Base-by-base conservation (phyloP, 208 protist species). In the Naegleria lovaniensis region DNA sequence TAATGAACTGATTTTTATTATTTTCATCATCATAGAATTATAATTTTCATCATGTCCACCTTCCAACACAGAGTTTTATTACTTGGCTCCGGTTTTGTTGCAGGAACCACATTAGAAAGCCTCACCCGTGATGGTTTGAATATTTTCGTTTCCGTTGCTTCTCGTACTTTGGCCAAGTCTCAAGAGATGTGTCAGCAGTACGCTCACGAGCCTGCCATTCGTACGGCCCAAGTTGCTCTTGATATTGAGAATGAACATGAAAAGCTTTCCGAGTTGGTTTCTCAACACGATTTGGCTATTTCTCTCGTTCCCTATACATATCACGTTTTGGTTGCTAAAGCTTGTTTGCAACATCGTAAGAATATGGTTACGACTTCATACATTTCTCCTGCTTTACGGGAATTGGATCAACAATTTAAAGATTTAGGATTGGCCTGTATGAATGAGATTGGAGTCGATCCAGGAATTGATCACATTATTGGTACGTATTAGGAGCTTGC, bases 401-500 rank as follows among this genome's bases (percentile, higher is more conserved):
- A 58, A 48, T 91, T 96, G 2, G 39, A 95, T 16, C 51, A 90
- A 48, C 55, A 94, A 52, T 94, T 93, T 13, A 88, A 91, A 58
- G 90, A 91, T 29, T 90, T 43, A 0, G 92, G 92, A 55, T 22
- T 97, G 16, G 92, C 91, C 6, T 84, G 96, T 25, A 86, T 97
- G 48, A 96, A 95, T 83, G 95, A 97, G 92, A 94, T 93, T 84
- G 95, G 95, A n/a, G 88, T 97, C 3, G 95, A 97, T 88, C 95
- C 95, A 67, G 95, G 95, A 59, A 95, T 95, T 41, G 95, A 97
- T 92, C 95, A 97, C 92, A 83, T 38, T 0, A 79, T 38, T 79
- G n/a, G n/a, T n/a, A n/a, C n/a, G n/a, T n/a, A n/a, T n/a, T n/a
- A n/a, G n/a, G n/a, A n/a, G n/a, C 16, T 59, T 59, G 16, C 11